Conservation (phyloP, 805 yeast species). For the Kluyveromyces lactis region DNA sequence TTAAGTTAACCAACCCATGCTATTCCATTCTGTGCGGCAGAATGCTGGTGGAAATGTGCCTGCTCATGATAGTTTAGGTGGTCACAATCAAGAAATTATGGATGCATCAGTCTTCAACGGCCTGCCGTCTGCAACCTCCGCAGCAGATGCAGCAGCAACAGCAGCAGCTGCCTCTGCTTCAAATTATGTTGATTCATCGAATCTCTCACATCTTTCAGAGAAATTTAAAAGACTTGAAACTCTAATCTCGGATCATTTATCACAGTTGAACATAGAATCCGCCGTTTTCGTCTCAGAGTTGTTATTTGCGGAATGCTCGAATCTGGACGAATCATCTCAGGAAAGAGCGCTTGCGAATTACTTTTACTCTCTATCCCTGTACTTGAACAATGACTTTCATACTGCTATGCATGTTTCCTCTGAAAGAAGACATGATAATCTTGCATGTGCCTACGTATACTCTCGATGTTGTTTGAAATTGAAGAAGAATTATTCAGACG, state of each 20-base stretch:
- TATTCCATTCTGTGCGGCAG: no score
- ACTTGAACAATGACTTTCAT: conserved; percentile 48
- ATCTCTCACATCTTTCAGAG: background rate
- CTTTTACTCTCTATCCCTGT: conserved; percentile 60
- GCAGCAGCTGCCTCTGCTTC: no score
- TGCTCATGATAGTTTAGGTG: no score
- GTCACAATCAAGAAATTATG: no score
- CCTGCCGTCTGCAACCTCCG: no score
- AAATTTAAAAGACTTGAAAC: background rate
- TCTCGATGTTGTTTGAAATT: conserved; percentile 46
- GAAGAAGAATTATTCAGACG: conserved; percentile 7
- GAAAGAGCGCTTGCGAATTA: conserved; percentile 52
- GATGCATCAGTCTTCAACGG: no score
- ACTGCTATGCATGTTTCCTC: conserved; percentile 45
- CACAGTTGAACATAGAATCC: conserved; percentile 33
- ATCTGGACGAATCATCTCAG: conserved; percentile 18
- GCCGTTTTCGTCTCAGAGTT: conserved; percentile 88
- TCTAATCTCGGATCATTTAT: conserved; percentile 5
- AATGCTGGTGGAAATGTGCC: no score
- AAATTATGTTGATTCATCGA: no score
- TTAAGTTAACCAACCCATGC: no score
- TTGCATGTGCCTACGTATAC: conserved; percentile 70
- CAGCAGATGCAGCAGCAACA: no score
- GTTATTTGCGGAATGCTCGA: conserved; percentile 46
- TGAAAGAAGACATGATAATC: conserved; percentile 38